A percentile compares a stretch with the other conserved stretches of the same genome.
These are phyloP conservation scores for Eutrema japonicum DNA, from an alignment of 345 rosid species.

Conservation along the genomic window DNA sequence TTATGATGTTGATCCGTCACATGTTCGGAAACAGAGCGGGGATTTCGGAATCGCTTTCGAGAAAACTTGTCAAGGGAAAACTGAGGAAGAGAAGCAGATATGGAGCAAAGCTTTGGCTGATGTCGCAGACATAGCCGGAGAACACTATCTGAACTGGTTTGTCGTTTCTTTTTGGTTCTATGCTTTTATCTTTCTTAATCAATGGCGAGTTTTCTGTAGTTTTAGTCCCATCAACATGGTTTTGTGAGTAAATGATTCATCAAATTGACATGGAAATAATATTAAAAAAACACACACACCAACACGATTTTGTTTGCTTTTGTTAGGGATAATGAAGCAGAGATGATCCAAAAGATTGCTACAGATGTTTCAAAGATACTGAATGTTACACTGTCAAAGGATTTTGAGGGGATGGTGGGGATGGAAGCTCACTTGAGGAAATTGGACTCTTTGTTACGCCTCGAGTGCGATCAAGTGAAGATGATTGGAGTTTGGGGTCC, in stretches of 20 bases:
- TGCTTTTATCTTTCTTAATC: too few relatives aligned
- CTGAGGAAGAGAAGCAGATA: not conserved
- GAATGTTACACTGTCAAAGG: not conserved
- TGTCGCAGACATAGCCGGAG: not conserved
- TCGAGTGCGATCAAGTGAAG: not conserved
- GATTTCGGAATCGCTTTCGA: not conserved
- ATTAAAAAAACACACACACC: too few relatives aligned
- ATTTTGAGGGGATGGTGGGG: constrained; percentile 24
- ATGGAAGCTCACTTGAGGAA: constrained; percentile 24
- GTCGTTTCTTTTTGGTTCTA: too few relatives aligned
- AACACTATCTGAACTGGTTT: not conserved
- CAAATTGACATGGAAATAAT: too few relatives aligned
- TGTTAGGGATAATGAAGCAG: not conserved
- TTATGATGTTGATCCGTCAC: not conserved
- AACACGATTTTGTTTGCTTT: too few relatives aligned
- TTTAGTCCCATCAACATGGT: too few relatives aligned
- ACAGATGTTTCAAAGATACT: constrained; percentile 8
- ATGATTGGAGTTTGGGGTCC: too few relatives aligned
- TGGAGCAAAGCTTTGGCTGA: not conserved
- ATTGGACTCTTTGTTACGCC: not conserved
- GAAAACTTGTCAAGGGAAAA: not conserved
- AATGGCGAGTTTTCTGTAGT: not conserved
- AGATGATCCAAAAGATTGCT: constrained; percentile 14
- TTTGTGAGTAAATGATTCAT: too few relatives aligned
- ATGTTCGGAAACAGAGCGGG: constrained; percentile 7